Evolutionary conservation across 2,329 filamentous ascomycete species (phyloP).

Genomic region (Ophiostoma himal-ulmi): DNA sequence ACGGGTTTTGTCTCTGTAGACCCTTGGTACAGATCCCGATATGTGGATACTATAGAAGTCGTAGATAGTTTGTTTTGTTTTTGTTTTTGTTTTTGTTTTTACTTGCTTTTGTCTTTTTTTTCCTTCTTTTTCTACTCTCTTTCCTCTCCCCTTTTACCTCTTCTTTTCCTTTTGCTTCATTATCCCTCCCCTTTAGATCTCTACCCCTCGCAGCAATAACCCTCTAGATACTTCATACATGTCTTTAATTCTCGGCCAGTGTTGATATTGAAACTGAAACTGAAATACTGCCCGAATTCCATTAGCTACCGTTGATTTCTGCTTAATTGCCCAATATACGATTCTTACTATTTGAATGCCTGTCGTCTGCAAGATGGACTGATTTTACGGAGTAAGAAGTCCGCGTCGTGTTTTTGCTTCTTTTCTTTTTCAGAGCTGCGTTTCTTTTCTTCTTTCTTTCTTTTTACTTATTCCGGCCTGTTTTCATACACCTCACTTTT

Average conservation of each 20-base stretch:
- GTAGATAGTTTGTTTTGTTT: not conserved
- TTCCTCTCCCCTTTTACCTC: not conserved
- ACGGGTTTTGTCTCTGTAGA: not conserved
- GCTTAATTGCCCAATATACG: not conserved
- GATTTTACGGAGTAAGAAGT: not conserved
- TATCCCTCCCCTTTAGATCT: not conserved
- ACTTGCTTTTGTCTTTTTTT: not conserved
- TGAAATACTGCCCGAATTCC: too few species aligned
- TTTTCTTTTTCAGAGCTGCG: not conserved
- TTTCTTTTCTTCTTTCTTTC: not conserved
- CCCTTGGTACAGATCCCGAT: conserved; percentile 6
- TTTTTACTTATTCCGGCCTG: conserved; percentile 4
- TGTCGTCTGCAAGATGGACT: not conserved
- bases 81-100: not conserved
- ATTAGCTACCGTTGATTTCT: too few species aligned
- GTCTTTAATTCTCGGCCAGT: not conserved
- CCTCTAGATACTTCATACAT: not conserved
- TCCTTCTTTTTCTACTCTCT: conserved; percentile 4
- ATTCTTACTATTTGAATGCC: not conserved
- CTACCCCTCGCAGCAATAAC: not conserved
- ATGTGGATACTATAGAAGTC: not conserved
- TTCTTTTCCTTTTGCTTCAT: not conserved
- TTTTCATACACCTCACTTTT: too few species aligned
- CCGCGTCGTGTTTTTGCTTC: not conserved
- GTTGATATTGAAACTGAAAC: not conserved